Evolutionary conservation across 352 stramenopile species (phyloP), one percentile per base, ranked within the genome.

Genomic region (Pythium scleroteichum): DNA sequence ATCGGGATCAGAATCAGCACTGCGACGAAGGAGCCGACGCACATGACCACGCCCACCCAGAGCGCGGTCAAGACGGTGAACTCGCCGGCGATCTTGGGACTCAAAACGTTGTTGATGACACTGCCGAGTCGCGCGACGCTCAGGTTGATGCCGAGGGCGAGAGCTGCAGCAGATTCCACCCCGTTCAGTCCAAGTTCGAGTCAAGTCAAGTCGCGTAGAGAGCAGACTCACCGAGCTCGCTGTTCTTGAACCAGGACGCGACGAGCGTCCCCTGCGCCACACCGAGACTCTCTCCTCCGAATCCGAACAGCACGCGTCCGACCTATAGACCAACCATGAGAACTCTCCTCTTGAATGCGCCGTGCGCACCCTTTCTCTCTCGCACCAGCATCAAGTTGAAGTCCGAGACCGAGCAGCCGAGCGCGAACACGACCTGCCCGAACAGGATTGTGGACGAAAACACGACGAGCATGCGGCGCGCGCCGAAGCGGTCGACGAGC

Each of bases 91-190:
- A 98, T 76, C 46, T 73, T 56, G 0, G 90, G 90, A 63, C 85
- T 97, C 0, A 96, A 47, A 50, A 92, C 78, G 65, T 98, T 97
- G 73, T 98, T 98, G 63, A 97, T 91, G 32, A 98, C 93, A 39
- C 80, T 96, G 16, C 93, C 94, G 9, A 98, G 71, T 33, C 92
- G 76, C 44, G 82, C 82, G 10, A 98, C 80, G 58, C 87, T 95
- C n/a, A 98, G 71, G 45, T 95, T 97, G 46, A 98, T 87, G 4
- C 91, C 94, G 44, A 98, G 83, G 4, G 93, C 91, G 14, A 98
- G 79, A 4, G 94, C 94, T 76, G 53, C 9, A 26, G 17, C 19
- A 24, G 20, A 52, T 39, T 23, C 14, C 32, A 14, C 19, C 12
- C 32, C 23, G 4, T 10, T 3, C 29, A 39, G 5, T 19, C 20